These are phyloP conservation scores for Maudiozyma bulderi DNA, from an alignment of 805 yeast genomes.

Conservation along the genomic window DNA sequence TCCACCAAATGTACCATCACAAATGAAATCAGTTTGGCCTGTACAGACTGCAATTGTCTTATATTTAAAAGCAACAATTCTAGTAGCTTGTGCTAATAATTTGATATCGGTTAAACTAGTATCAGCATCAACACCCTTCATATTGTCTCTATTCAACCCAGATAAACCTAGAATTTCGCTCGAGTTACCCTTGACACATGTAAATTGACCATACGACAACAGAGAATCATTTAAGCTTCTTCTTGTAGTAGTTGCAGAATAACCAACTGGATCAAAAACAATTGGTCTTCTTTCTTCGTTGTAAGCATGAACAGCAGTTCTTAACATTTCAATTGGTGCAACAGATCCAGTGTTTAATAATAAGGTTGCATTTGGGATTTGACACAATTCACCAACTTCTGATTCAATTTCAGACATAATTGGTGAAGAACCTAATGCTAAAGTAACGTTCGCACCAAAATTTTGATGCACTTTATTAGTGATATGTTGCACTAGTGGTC, in stretches of 20 bases:
- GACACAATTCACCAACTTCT: conserved; percentile 62
- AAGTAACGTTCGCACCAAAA: conserved; percentile 75
- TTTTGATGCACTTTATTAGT: conserved; percentile 85
- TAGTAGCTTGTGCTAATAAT: conserved; percentile 34
- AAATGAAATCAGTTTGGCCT: conserved; percentile 47
- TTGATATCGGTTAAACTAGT: conserved; percentile 16
- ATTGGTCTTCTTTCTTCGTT: conserved; percentile 49
- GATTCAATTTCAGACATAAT: conserved; percentile 69
- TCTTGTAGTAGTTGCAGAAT: conserved; percentile 67
- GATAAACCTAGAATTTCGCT: conserved; percentile 69
- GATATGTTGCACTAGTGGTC: conserved; percentile 76
- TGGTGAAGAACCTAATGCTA: conserved; percentile 81
- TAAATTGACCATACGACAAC: conserved; percentile 46
- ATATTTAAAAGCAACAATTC: conserved; percentile 39
- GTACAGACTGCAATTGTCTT: conserved; percentile 61
- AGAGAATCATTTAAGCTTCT: conserved; percentile 37
- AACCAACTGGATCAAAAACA: conserved; percentile 88
- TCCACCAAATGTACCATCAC: conserved; percentile 34
- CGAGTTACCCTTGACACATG: conserved; percentile 74
- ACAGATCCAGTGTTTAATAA: conserved; percentile 74
- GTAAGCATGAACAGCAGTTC: conserved; percentile 48
- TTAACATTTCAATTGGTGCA: conserved; percentile 36
- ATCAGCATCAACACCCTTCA: conserved; percentile 68
- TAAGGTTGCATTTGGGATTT: conserved; percentile 43
- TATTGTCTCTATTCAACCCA: conserved; percentile 33